A percentile compares a stretch with the other conserved stretches of the same genome.
Evolutionary conservation across 2,329 filamentous ascomycete species (phyloP).

Genomic region (Curvularia hawaiiensis): DNA sequence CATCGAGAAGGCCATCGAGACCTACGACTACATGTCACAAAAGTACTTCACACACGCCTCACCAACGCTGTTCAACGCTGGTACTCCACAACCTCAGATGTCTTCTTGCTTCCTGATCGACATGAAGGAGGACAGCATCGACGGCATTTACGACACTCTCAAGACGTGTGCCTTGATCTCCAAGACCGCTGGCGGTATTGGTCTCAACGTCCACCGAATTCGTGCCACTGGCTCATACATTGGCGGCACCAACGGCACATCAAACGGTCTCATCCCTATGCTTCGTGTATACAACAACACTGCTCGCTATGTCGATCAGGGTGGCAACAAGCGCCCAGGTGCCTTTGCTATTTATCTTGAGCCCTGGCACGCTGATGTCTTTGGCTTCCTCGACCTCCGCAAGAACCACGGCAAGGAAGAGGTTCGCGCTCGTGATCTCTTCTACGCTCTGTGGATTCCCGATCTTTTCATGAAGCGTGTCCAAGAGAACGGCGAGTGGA

Average conservation of each 20-base stretch:
- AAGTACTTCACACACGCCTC: conserved; percentile 99
- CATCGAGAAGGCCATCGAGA: conserved; percentile 93
- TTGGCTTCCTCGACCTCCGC: conserved; percentile 94
- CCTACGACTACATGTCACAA: conserved; percentile 98
- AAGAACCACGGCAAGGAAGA: conserved; percentile 99
- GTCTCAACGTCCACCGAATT: conserved; percentile 94
- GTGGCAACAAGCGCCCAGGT: conserved; percentile 98
- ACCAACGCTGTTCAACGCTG: conserved; percentile 96
- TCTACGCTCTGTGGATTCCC: conserved; percentile 97
- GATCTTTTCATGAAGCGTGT: conserved; percentile 99
- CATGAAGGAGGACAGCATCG: conserved; percentile 99
- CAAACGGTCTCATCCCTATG: conserved; percentile 97
- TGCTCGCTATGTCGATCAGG: conserved; percentile 96
- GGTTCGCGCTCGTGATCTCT: conserved; percentile 93
- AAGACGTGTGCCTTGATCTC: conserved; percentile 99
- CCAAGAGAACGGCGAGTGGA: conserved; percentile 96
- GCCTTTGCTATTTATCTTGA: conserved; percentile 99
- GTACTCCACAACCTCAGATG: conserved; percentile 90
- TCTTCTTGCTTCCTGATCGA: conserved; percentile 99
- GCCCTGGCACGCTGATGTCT: conserved; percentile 98
- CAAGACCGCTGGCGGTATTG: conserved; percentile 98
- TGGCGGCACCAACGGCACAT: conserved; percentile 95
- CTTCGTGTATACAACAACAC: conserved; percentile 99
- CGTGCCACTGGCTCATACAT: conserved; percentile 98
- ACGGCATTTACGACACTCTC: conserved; percentile 98